Evolutionary conservation across 495 filamentous ascomycete species (phyloP).

Genomic region (Venustampulla echinocandica): DNA sequence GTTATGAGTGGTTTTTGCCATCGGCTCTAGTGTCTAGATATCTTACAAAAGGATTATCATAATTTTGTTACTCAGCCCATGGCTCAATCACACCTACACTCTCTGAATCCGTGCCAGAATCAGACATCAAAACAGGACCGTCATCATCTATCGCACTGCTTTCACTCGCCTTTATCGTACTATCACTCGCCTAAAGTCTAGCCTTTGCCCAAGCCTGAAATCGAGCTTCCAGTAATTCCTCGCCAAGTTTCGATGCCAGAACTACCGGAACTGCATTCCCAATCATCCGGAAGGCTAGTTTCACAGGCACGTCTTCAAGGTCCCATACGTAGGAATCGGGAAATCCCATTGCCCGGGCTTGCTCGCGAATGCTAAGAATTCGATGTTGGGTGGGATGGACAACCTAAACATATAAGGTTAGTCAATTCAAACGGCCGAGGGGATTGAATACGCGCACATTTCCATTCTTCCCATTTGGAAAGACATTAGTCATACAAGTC

Average conservation of each 20-base stretch:
- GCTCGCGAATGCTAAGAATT: slow-evolving; percentile 7
- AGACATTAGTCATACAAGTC: slow-evolving; percentile 6
- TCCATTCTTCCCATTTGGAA: not conserved
- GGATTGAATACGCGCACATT: not conserved
- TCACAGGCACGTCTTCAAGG: not conserved
- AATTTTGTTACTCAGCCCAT: too few relatives aligned
- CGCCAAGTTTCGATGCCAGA: not conserved
- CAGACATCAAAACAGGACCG: too few relatives aligned
- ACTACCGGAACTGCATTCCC: slow-evolving; percentile 10
- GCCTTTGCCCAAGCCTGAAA: not conserved
- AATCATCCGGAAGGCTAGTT: slow-evolving; percentile 1
- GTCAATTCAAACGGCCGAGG: not conserved
- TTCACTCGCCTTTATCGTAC: too few relatives aligned
- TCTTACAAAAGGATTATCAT: too few relatives aligned
- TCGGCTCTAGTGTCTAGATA: too few relatives aligned
- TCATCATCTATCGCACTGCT: too few relatives aligned
- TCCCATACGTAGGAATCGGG: slow-evolving; percentile 8
- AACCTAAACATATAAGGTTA: not conserved
- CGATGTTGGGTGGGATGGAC: slow-evolving; percentile 10
- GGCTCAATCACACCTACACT: too few relatives aligned
- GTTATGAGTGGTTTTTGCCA: too few relatives aligned
- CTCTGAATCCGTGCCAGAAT: too few relatives aligned
- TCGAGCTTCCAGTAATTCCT: not conserved
- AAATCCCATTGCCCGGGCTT: slow-evolving; percentile 2
- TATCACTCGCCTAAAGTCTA: too few relatives aligned